Base-by-base conservation (phyloP, 2,329 filamentous ascomycete genomes). In the Verticillium alfalfae region DNA sequence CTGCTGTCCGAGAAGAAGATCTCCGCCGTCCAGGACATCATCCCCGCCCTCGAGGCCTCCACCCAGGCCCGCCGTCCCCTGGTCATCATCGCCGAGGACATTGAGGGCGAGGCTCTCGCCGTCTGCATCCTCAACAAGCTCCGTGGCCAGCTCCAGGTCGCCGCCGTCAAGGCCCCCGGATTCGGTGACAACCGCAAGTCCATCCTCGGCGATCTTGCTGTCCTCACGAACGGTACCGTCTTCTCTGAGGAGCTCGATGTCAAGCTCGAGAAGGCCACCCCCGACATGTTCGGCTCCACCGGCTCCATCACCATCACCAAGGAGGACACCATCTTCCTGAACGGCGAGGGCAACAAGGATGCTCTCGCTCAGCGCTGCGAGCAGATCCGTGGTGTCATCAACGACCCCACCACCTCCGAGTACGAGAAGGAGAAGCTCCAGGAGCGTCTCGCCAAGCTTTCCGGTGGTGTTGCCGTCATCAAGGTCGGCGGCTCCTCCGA, bases 341-440 rank as follows among this genome's bases (percentile, higher is more conserved):
- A 99, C 79, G 95, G 95, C 62, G 93, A 97, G 73, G 95, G 95
- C 67, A 90, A 83, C 88, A 97, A 98, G 86, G 95, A 99, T 74
- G 78, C 85, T 68, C 96, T 99, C 72, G 81, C 91, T 67, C 93
- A 97, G 85, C 91, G 95, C 76, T 98, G 95, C 81, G 95, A 99
- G 83, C 95, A 99, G 85, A 99, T 99, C 80, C 93, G 95, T 70
- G 93, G 94, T 69, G 93, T 98, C 79, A 97, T 97, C 84, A 85
- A 84, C 66, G 95, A 99, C 82, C 90, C 94, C 68, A 89, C 86
- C 70, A 99, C 95, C 67, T 97, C 93, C 57, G 95, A 99, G 75
- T 99, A 99, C 82, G 95, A 99, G 88, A 98, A 97, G 88, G 95
- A 99, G 90, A 99, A 99, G 88, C 92, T 99, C 68, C 95, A 98